These are phyloP conservation scores for Neonectria ditissima DNA, from an alignment of 2,329 filamentous ascomycete genomes.

Conservation along the genomic window DNA sequence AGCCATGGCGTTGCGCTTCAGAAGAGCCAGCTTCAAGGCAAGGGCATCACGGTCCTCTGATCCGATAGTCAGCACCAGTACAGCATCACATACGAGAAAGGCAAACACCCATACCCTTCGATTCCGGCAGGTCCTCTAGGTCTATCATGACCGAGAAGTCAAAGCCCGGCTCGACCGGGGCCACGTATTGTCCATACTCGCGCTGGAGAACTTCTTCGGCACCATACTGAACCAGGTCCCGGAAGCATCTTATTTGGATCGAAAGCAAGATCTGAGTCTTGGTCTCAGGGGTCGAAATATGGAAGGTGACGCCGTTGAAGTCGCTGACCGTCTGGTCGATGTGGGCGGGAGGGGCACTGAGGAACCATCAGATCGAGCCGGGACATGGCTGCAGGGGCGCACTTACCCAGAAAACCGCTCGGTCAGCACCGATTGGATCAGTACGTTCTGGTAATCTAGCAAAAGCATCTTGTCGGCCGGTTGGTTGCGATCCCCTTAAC, in stretches of 20 bases:
- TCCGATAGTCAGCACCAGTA: constrained; percentile 32
- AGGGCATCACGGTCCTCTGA: constrained; percentile 87
- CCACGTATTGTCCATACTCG: constrained; percentile 94
- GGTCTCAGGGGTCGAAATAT: constrained; percentile 94
- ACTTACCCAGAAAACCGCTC: constrained; percentile 91
- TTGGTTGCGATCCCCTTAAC: constrained; percentile 42
- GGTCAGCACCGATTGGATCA: constrained; percentile 95
- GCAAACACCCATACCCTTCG: constrained; percentile 69
- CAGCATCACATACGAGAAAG: neutral
- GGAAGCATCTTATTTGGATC: constrained; percentile 93
- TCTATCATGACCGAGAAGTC: constrained; percentile 96
- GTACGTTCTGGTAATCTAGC: constrained; percentile 98
- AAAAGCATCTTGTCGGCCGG: constrained; percentile 77
- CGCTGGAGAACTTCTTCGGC: constrained; percentile 91
- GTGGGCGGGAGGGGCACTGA: constrained; percentile 82
- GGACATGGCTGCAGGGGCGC: constrained; percentile 20
- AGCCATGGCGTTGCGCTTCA: constrained; percentile 99
- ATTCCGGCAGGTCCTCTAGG: constrained; percentile 84
- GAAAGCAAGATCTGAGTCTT: constrained; percentile 97
- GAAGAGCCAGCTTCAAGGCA: constrained; percentile 84
- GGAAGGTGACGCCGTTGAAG: constrained; percentile 98
- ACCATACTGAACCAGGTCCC: constrained; percentile 91
- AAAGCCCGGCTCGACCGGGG: constrained; percentile 87
- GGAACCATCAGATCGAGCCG: constrained; percentile 51
- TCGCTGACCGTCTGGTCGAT: constrained; percentile 99